phyloP scores from a whole-genome alignment of 2,329 filamentous ascomycete genomes.

The Pyricularia grisea region DNA sequence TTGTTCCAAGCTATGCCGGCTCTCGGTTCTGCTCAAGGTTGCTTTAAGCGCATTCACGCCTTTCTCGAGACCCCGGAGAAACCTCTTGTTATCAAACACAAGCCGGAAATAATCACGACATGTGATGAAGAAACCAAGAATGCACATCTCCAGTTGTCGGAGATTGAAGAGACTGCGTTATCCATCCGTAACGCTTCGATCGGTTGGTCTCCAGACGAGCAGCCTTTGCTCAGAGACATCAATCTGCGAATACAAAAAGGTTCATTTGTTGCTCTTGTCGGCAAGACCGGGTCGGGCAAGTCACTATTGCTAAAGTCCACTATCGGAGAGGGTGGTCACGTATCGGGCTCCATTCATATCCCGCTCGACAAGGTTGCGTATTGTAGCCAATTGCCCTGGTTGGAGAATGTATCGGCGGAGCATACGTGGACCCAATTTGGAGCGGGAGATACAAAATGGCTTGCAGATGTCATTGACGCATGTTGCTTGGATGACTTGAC shows the following conservation, averaged over 20 bases:
- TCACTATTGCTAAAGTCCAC: constrained; percentile 17
- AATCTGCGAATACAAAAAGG: constrained; percentile 20
- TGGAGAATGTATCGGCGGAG: not conserved
- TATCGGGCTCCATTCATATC: not conserved
- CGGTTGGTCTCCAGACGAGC: constrained; percentile 20
- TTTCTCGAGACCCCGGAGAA: constrained; percentile 20
- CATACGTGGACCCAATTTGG: not conserved
- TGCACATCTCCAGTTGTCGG: not conserved
- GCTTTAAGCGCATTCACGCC: constrained; percentile 23
- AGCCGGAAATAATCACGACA: not conserved
- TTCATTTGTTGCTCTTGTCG: constrained; percentile 28
- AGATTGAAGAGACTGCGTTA: not conserved
- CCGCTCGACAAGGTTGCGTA: not conserved
- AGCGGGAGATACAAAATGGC: not conserved
- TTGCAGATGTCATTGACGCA: not conserved
- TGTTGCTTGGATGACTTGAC: not conserved
- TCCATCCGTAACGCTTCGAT: constrained; percentile 18
- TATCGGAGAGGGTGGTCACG: not conserved
- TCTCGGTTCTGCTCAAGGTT: constrained; percentile 21
- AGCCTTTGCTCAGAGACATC: constrained; percentile 19
- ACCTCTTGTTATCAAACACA: not conserved
- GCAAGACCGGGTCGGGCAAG: constrained; percentile 34
- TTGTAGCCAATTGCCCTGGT: not conserved
- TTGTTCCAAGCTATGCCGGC: constrained; percentile 23
- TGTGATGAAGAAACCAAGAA: not conserved